Percentiles rank a stretch among this genome's conserved stretches.
phyloP scores from a whole-genome alignment of 768 basidiomycete species.

The Cyathus striatus region DNA sequence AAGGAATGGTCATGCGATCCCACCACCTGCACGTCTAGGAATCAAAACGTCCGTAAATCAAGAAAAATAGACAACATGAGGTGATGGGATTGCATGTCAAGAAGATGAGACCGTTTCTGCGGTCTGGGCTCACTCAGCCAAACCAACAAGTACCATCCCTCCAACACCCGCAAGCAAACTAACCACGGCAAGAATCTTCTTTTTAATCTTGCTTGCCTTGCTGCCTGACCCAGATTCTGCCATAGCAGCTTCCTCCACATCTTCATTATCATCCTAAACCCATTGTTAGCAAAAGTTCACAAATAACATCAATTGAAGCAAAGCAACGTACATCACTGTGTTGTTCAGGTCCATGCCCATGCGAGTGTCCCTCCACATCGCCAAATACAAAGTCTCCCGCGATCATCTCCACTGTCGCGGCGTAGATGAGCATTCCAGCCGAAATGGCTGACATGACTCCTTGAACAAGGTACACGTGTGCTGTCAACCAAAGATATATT shows the following conservation, averaged over 20 bases:
- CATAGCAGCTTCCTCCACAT: slow-evolving; percentile 1
- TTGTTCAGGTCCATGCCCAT: slow-evolving; percentile 17
- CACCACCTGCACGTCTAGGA: too few relatives aligned
- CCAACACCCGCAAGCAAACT: slow-evolving; percentile 59
- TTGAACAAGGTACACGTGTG: slow-evolving; percentile 50
- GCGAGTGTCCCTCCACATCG: slow-evolving; percentile 33
- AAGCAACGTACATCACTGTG: neutral
- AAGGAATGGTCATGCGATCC: too few relatives aligned
- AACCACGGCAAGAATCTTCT: slow-evolving; percentile 51
- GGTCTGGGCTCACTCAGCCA: slow-evolving; percentile 39
- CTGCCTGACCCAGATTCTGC: slow-evolving; percentile 7
- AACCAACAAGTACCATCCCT: slow-evolving; percentile 59
- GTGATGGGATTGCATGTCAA: too few relatives aligned
- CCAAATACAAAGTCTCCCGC: slow-evolving; percentile 84
- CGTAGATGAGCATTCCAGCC: slow-evolving; percentile 81
- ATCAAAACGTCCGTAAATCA: too few relatives aligned
- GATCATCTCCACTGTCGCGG: slow-evolving; percentile 82
- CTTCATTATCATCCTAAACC: neutral
- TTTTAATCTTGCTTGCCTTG: slow-evolving; percentile 15
- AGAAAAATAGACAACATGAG: too few relatives aligned
- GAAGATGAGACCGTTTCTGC: too few relatives aligned
- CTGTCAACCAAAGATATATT: slow-evolving; percentile 16
- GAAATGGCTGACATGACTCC: slow-evolving; percentile 80
- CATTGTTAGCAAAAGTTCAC: neutral
- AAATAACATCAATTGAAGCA: neutral